These are phyloP conservation scores for Cucurbita ficifolia DNA, from an alignment of 306 rosid species.

Conservation along the genomic window DNA sequence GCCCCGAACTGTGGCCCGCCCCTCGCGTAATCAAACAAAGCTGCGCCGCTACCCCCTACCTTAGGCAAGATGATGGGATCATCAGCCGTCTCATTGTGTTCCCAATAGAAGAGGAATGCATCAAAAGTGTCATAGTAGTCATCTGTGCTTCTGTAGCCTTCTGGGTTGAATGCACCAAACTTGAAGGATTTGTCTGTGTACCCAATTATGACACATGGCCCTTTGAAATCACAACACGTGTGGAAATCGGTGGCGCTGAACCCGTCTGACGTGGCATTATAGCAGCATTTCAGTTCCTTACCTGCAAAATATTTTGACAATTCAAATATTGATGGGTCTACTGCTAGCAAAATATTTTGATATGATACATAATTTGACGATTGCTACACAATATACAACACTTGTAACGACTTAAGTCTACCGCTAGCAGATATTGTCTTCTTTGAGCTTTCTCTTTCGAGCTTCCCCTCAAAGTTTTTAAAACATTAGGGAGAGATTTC, in stretches of 20 bases:
- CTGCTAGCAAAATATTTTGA: no score
- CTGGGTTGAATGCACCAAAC: slow-evolving; percentile 90
- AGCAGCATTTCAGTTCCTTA: slow-evolving; percentile 81
- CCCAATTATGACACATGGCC: slow-evolving; percentile 80
- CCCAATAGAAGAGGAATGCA: slow-evolving; percentile 63
- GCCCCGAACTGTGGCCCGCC: slow-evolving; percentile 87
- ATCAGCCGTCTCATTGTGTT: slow-evolving; percentile 10
- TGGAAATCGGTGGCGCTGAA: slow-evolving; percentile 71
- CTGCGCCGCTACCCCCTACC: slow-evolving; percentile 45
- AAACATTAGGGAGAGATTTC: no score
- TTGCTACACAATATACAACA: background rate
- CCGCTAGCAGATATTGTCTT: no score
- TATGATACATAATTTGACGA: background rate
- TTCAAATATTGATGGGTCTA: background rate
- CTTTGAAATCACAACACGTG: slow-evolving; percentile 69
- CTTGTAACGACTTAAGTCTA: no score
- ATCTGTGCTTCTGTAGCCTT: slow-evolving; percentile 92
- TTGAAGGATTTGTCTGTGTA: slow-evolving; percentile 68
- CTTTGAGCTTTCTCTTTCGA: no score
- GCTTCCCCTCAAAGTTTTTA: no score
- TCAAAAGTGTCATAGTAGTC: slow-evolving; percentile 81
- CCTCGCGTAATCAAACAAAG: slow-evolving; percentile 36
- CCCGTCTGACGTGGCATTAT: slow-evolving; percentile 63
- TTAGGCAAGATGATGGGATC: slow-evolving; percentile 34
- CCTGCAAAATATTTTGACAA: slow-evolving; percentile 23